Evolutionary conservation across 352 stramenopile genomes (phyloP).

Genomic region (Blastocystis hominis): DNA sequence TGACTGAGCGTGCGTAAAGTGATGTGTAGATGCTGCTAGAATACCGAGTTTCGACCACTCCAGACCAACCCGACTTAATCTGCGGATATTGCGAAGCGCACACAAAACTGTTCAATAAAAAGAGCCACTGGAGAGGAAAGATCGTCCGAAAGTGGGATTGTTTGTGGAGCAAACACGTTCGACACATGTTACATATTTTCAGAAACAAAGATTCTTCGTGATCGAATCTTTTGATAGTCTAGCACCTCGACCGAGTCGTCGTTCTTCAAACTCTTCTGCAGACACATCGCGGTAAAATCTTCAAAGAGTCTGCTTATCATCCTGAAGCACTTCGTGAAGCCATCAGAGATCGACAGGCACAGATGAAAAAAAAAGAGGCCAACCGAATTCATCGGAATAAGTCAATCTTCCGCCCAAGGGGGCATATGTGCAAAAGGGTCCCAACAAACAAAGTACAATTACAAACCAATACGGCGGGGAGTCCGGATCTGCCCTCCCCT

Average conservation of each 20-base stretch:
- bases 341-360: not conserved
- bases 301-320: not conserved
- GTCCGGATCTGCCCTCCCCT: not conserved
- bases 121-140: constrained; percentile 29
- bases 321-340: not conserved
- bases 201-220: not conserved
- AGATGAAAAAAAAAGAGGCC: not conserved
- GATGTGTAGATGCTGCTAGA: constrained; percentile 47
- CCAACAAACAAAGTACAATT: not conserved
- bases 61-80: constrained; percentile 45
- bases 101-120: constrained; percentile 14
- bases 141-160: constrained; percentile 12
- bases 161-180: constrained; percentile 13
- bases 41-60: constrained; percentile 16
- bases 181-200: not conserved
- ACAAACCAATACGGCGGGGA: constrained; percentile 32
- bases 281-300: not conserved
- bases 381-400: not conserved
- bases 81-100: constrained; percentile 51
- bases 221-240: constrained; percentile 12
- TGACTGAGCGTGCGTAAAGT: not conserved
- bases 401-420: not conserved
- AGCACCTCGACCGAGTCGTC: constrained; percentile 12
- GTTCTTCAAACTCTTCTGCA: not conserved
- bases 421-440: not conserved